These are phyloP conservation scores for Nakazawaea pomicola DNA, from an alignment of 805 yeast species.

Conservation along the genomic window DNA sequence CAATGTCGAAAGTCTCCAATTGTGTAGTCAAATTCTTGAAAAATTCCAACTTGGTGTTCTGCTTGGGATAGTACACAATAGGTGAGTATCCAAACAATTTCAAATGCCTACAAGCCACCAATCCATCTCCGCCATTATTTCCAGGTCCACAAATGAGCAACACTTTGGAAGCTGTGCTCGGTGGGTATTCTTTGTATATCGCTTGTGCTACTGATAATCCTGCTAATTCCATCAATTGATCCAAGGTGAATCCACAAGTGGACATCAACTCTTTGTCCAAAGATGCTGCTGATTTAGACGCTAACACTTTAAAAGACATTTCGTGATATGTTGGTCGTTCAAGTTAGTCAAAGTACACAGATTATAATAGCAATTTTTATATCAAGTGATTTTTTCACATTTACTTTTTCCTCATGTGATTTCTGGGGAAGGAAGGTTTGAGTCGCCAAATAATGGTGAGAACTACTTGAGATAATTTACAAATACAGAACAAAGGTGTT, in stretches of 20 bases:
- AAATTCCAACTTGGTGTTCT: conserved; percentile 46
- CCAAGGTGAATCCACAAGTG: conserved; percentile 71
- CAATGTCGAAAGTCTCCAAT: conserved; percentile 57
- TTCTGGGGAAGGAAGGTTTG: background rate
- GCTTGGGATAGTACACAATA: conserved; percentile 73
- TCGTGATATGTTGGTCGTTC: too few species aligned
- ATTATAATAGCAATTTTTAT: background rate
- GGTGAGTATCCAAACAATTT: conserved; percentile 77
- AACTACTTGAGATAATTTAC: too few species aligned
- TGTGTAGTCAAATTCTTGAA: conserved; percentile 63
- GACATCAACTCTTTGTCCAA: conserved; percentile 89
- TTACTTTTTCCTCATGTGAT: background rate
- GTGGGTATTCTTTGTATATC: conserved; percentile 64
- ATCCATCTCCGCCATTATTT: conserved; percentile 94
- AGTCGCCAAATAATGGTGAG: too few species aligned
- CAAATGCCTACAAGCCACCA: conserved; percentile 92
- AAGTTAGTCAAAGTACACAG: too few species aligned
- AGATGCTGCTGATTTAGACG: conserved; percentile 60
- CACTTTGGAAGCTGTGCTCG: conserved; percentile 36
- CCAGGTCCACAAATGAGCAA: conserved; percentile 91
- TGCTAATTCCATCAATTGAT: conserved; percentile 93
- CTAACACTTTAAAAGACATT: conserved; percentile 34
- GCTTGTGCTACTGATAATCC: conserved; percentile 94
- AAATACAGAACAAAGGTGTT: too few species aligned
- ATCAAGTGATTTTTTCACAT: background rate